These are phyloP conservation scores for Leishmania arabica DNA, from an alignment of 208 protist species.

Conservation along the genomic window DNA sequence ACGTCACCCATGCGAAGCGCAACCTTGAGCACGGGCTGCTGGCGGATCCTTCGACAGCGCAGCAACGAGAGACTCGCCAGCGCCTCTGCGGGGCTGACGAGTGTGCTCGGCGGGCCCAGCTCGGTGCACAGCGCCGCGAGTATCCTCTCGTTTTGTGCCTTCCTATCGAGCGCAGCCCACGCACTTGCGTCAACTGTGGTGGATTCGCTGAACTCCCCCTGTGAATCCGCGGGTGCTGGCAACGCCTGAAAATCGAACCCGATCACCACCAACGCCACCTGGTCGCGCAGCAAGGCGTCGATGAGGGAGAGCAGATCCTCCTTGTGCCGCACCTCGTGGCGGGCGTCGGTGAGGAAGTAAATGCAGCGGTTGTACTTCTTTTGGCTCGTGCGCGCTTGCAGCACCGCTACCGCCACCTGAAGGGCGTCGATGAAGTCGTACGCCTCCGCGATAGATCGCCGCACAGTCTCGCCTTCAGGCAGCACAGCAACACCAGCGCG, in stretches of 20 bases:
- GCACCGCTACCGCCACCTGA: slow-evolving; percentile 69
- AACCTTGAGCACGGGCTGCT: slow-evolving; percentile 44
- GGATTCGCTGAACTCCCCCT: not conserved
- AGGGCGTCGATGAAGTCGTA: slow-evolving; percentile 88
- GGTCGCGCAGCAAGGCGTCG: slow-evolving; percentile 40
- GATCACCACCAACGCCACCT: slow-evolving; percentile 79
- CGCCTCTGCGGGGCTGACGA: slow-evolving; percentile 49
- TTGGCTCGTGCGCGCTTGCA: slow-evolving; percentile 51
- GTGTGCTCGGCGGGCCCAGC: slow-evolving; percentile 38
- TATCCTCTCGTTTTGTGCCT: slow-evolving; percentile 73
- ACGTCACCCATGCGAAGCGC: slow-evolving; percentile 73
- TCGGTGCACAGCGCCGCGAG: slow-evolving; percentile 45
- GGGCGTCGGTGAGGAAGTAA: slow-evolving; percentile 87
- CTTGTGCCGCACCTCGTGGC: slow-evolving; percentile 65
- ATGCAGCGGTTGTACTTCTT: slow-evolving; percentile 74
- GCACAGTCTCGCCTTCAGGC: not conserved
- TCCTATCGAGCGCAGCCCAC: slow-evolving; percentile 28
- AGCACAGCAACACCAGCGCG: not conserved
- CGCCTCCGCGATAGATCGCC: not conserved
- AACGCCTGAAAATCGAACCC: slow-evolving; percentile 57
- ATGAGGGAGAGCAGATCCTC: slow-evolving; percentile 55
- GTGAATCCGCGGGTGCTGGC: slow-evolving; percentile 19
- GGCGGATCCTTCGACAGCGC: slow-evolving; percentile 38
- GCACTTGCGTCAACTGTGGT: not conserved
- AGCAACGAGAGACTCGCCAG: slow-evolving; percentile 34